Conservation (phyloP, 176 grass and related monocot species). For the Puccinellia tenuiflora region DNA sequence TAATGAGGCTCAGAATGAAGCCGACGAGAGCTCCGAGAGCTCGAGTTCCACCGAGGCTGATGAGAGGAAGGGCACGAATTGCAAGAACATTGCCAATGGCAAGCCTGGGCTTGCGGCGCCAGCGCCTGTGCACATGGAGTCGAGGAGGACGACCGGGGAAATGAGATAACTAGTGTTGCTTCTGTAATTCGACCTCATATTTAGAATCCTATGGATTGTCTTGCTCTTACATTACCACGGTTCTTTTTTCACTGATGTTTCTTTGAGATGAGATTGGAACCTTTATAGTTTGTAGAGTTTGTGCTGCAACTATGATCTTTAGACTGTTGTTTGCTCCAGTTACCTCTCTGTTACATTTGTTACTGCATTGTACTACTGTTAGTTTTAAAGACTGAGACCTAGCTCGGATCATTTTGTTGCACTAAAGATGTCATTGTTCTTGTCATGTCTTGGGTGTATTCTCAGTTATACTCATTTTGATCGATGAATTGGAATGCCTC, state of each 20-base stretch:
- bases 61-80: neutral
- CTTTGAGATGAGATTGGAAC: neutral
- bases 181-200: neutral
- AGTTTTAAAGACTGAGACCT: neutral
- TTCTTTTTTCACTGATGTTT: conserved; percentile 18
- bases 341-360: neutral
- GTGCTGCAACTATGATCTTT: neutral
- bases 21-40: conserved; percentile 35
- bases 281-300: conserved; percentile 3
- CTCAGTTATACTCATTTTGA: neutral
- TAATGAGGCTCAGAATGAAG: conserved; percentile 10
- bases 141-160: conserved; percentile 17
- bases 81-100: conserved; percentile 20
- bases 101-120: conserved; percentile 47
- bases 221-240: neutral
- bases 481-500: neutral
- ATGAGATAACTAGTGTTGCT: conserved; percentile 20
- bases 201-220: neutral
- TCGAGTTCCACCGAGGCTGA: conserved; percentile 24
- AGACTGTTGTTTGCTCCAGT: conserved; percentile 19
- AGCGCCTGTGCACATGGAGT: conserved; percentile 61
- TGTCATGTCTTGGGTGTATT: neutral
- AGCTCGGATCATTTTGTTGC: neutral
- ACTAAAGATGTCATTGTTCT: neutral
- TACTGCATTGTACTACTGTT: conserved; percentile 19